Base-by-base conservation (phyloP, 2,329 filamentous ascomycete genomes). In the Fusarium clavum region DNA sequence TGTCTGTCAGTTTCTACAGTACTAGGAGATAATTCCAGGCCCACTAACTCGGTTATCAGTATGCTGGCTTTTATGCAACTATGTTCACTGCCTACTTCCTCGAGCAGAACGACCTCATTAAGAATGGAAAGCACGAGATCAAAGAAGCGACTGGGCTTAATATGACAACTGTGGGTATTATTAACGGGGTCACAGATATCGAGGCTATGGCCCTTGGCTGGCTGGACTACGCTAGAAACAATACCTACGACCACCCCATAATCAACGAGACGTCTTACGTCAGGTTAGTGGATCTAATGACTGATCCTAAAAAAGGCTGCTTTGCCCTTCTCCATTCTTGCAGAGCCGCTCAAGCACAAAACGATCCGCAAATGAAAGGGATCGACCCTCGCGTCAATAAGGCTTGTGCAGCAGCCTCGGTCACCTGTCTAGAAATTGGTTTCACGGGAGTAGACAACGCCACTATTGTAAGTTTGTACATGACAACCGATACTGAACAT, bases 41-140 rank as follows among this genome's bases (percentile, higher is more conserved):
- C 20, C 7, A 13, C 46, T 48, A 14, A 48, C 46, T 32, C 8
- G 8, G 11, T 10, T 13, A 16, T 20, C 20, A 48, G 46, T 48
- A 22, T 10, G 46, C 27, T 13, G 46, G 46, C 12, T 32, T 48
- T 30, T 48, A 48, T 16, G 30, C 46, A 12, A 48, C 46, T 8
- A 48, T 48, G 46, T 48, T 48, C 14, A 48, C 46, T 9, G 16
- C 46, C 27, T 48, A 48, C 22, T 48, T 48, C 27, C 27, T 48
- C 8, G n/a, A 48, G 7, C 46, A 48, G 46, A 48, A 48, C 11
- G 22, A 48, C 8, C 25, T 48, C 8, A 48, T 48, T 9, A 32
- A 20, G 12, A 22, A 32, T 1, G n/a, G 46, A 22, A 48, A 48
- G 27, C 46, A 48, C 46, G 27, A 32, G 3, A 48, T 48, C 7